phyloP scores from a whole-genome alignment of 768 basidiomycete genomes.

The Mycena crocata region DNA sequence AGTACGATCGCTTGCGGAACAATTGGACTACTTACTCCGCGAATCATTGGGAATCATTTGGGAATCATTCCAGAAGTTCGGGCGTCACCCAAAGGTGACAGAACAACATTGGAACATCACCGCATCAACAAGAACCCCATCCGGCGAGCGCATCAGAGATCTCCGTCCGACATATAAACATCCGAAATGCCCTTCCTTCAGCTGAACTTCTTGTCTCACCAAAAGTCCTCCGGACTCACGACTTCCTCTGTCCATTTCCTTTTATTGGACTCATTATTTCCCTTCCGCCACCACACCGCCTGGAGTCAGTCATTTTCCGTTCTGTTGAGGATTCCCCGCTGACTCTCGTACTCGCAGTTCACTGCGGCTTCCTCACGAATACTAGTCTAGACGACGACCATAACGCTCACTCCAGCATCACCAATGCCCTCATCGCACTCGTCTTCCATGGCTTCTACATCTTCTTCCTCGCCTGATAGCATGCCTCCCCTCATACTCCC shows the following conservation, averaged over 20 bases:
- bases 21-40: too few species aligned
- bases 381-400: slow-evolving; percentile 19
- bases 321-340: not conserved
- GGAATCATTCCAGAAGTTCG: too few species aligned
- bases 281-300: not conserved
- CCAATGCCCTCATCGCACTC: slow-evolving; percentile 8
- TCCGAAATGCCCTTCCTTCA: not conserved
- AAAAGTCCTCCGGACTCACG: not conserved
- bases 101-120: not conserved
- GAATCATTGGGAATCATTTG: too few species aligned
- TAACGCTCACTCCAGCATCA: not conserved
- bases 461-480: not conserved
- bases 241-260: not conserved
- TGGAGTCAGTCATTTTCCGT: not conserved
- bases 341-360: not conserved
- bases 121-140: not conserved
- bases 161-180: not conserved
- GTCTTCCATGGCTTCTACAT: slow-evolving; percentile 1
- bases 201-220: not conserved
- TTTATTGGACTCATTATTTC: not conserved
- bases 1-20: too few species aligned
- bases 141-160: not conserved
- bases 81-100: too few species aligned
- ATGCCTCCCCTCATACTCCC: not conserved
- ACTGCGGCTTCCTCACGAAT: slow-evolving; percentile 5